Evolutionary conservation across 495 filamentous ascomycete genomes (phyloP), one percentile per base, ranked within the genome.

Genomic region (Immersiella caudata): DNA sequence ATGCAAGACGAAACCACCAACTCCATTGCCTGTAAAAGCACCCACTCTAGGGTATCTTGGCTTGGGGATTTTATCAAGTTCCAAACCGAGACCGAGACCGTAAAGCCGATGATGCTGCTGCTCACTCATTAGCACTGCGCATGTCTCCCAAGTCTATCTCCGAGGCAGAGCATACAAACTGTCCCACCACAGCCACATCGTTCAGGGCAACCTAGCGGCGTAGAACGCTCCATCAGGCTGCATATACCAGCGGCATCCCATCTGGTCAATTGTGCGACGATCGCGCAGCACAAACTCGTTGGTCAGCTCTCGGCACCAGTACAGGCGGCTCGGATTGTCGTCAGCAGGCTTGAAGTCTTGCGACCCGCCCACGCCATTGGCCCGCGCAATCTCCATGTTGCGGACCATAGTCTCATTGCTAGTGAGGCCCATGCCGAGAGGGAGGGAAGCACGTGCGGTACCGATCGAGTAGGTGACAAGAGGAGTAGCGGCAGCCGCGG

Each of bases 341-440:
- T 86, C 84, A 5, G 80, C 76, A 0, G 84, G 84, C 57, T 80
- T 80, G 62, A 85, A 83, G 49, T 83, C 82, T 75, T 85, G 83
- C 14, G 81, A 78, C 67, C 82, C 78, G 59, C 78, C 75, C 26
- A 76, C 73, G 62, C 75, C 73, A 72, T 74, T 81, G 50, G 75
- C 70, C 55, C 79, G 56, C n/a, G 81, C 79, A 40, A 77, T 72
- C 54, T 78, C 73, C 8, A 74, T 70, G 67, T 78, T 77, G 63
- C 81, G 73, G 7, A 79, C 73, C 7, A 76, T 69, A 4, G 76
- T 57, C 67, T 82, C 79, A 50, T 69, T 68, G 40, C 73, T 72
- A 0, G 78, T 84, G 54, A 76, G 76, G 57, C 81, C 80, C 55
- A 82, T 73, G 51, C 80, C 79, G 59, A 75, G 57, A 20, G 78